Evolutionary conservation across 1,284 basidiomycete species (phyloP), one percentile per base, ranked within the genome.

Genomic region (Rugiboletus extremiorientalis): DNA sequence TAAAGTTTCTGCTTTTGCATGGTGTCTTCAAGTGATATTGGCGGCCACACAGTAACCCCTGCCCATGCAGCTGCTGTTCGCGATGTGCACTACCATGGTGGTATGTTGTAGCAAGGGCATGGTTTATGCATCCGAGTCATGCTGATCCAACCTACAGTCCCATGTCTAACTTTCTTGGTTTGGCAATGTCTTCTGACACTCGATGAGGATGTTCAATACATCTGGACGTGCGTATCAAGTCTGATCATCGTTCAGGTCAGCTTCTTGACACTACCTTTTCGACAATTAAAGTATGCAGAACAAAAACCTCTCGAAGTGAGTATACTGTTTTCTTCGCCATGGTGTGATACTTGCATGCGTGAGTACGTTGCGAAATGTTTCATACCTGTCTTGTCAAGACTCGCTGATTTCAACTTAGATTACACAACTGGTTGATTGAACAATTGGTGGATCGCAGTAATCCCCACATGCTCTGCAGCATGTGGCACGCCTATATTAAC

Each of bases 321-420:
- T 40, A 0, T 66, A 66, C 22, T 45, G 70, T 18, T 62, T 59
- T 43, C 54, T 70, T 55, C 65, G 57, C 15, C 68, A 66, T 51
- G 45, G 16, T 40, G 50, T 53, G 1, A 54, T 66, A 42, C 22
- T 55, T 2, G 56, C 47, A 25, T 62, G 68, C 37, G 65, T 66
- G 30, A 63, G 67, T 58, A 48, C 4, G 20, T 36, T 27, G 5
- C 25, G 22, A 28, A 3, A 6, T 15, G 8, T 42, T 18, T 1
- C 14, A 36, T 16, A 6, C 6, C 30, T 10, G 15, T 20, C 41
- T 36, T n/a, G 16, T 20, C 22, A 27, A 50, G n/a, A 30, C 22
- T 46, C 31, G 20, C 22, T 28, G 20, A 54, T 27, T 28, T 42
- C 15, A 31, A 31, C 14, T 9, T 34, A 69, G 67, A 41, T 23